Evolutionary conservation across 148 eudicot genomes (phyloP).

Genomic region (Oxyria digyna): DNA sequence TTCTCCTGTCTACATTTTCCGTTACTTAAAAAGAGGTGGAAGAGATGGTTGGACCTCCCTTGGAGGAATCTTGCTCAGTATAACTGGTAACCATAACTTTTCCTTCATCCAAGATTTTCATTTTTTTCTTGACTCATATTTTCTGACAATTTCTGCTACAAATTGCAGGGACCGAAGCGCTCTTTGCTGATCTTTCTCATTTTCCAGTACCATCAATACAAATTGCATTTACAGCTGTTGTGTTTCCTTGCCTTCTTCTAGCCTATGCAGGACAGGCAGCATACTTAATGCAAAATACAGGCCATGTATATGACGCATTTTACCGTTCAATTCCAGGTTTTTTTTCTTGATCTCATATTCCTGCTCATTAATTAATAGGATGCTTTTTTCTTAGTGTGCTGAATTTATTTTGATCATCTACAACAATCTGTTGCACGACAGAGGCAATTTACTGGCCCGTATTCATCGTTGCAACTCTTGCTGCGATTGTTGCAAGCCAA

Average conservation of each 20-base stretch:
- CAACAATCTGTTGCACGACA: constrained; percentile 12
- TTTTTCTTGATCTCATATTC: neutral
- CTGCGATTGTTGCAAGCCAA: constrained; percentile 95
- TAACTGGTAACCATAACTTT: constrained; percentile 51
- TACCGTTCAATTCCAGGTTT: constrained; percentile 94
- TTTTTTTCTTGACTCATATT: neutral
- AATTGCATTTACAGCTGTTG: constrained; percentile 79
- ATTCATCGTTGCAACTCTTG: constrained; percentile 79
- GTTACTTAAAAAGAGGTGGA: constrained; percentile 58
- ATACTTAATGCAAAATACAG: constrained; percentile 59
- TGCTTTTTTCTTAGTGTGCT: constrained; percentile 1
- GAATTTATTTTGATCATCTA: neutral
- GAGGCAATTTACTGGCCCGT: constrained; percentile 89
- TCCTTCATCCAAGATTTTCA: neutral
- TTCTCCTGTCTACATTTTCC: constrained; percentile 72
- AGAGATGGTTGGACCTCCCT: constrained; percentile 74
- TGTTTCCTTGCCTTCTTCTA: constrained; percentile 91
- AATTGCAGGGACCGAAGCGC: constrained; percentile 81
- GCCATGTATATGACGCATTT: constrained; percentile 73
- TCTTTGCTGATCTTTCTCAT: constrained; percentile 89
- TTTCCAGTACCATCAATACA: constrained; percentile 88
- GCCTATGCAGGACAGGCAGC: constrained; percentile 98
- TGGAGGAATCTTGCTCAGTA: constrained; percentile 97
- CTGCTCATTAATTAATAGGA: too few relatives aligned
- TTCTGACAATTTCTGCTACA: constrained; percentile 1